phyloP scores from a whole-genome alignment of 352 stramenopile species.

The Thraustotheca clavata region DNA sequence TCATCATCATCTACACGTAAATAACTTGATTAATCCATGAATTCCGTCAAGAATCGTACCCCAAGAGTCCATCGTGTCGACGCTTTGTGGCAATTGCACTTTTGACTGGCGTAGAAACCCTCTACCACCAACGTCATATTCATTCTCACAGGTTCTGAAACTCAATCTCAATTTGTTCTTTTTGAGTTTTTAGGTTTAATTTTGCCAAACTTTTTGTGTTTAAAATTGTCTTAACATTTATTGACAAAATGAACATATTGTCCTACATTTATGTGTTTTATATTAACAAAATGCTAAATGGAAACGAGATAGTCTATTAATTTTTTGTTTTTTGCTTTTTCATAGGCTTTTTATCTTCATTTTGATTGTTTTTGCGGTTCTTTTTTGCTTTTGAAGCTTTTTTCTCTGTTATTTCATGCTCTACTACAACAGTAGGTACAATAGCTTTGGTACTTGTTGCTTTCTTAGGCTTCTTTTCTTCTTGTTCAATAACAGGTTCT shows the following conservation, averaged over 20 bases:
- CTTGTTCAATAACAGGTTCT: constrained; percentile 32
- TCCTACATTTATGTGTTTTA: no score
- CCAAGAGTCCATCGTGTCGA: constrained; percentile 58
- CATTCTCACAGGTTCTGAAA: constrained; percentile 1
- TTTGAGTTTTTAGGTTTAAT: no score
- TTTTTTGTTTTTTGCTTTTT: background rate
- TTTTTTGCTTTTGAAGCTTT: constrained; percentile 1
- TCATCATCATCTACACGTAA: constrained; percentile 59
- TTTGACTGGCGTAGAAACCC: background rate
- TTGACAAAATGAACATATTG: no score
- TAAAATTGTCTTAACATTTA: no score
- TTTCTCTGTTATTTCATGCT: constrained; percentile 31
- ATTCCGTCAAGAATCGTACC: constrained; percentile 31
- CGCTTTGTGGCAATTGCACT: constrained; percentile 4
- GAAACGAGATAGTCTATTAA: background rate
- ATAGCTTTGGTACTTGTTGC: constrained; percentile 21
- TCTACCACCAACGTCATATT: no score
- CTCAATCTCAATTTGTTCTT: background rate
- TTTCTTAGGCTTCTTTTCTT: constrained; percentile 44
- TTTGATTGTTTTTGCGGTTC: constrained; percentile 8
- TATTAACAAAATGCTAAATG: no score
- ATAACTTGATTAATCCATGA: constrained; percentile 16
- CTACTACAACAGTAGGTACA: constrained; percentile 49
- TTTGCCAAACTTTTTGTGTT: no score
- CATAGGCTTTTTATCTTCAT: background rate